phyloP scores from a whole-genome alignment of 2,329 filamentous ascomycete genomes.

The Incumbomyces delicatus region DNA sequence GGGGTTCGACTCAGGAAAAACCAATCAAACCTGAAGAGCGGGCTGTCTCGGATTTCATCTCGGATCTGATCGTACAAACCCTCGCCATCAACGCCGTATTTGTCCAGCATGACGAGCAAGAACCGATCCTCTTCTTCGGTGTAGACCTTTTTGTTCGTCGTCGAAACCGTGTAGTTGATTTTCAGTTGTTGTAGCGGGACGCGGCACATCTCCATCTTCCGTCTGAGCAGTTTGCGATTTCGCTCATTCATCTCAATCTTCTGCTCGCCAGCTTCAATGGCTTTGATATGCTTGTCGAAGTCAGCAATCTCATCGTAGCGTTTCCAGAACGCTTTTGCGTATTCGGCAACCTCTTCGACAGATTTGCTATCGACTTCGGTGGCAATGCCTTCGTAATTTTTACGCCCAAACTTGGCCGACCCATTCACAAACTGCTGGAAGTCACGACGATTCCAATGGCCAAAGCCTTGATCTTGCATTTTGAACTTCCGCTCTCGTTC shows the following conservation, averaged over 20 bases:
- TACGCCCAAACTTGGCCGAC: constrained; percentile 82
- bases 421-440: constrained; percentile 98
- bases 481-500: constrained; percentile 79
- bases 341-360: constrained; percentile 68
- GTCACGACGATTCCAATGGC: constrained; percentile 91
- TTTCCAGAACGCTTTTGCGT: constrained; percentile 94
- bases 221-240: constrained; percentile 83
- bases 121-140: constrained; percentile 97
- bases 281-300: constrained; percentile 76
- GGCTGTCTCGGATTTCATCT: constrained; percentile 92
- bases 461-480: constrained; percentile 76
- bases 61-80: constrained; percentile 85
- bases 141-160: constrained; percentile 99
- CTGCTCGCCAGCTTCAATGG: constrained; percentile 89
- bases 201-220: constrained; percentile 95
- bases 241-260: constrained; percentile 80
- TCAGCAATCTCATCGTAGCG: constrained; percentile 84
- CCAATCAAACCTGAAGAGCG: constrained; percentile 97
- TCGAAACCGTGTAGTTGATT: constrained; percentile 97
- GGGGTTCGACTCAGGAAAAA: constrained; percentile 95
- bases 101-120: constrained; percentile 83
- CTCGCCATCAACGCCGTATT: constrained; percentile 83
- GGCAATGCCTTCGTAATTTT: constrained; percentile 74
- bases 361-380: constrained; percentile 87
- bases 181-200: constrained; percentile 95